Base-by-base conservation (phyloP, 2,329 filamentous ascomycete genomes). In the Penicillium janthinellum region DNA sequence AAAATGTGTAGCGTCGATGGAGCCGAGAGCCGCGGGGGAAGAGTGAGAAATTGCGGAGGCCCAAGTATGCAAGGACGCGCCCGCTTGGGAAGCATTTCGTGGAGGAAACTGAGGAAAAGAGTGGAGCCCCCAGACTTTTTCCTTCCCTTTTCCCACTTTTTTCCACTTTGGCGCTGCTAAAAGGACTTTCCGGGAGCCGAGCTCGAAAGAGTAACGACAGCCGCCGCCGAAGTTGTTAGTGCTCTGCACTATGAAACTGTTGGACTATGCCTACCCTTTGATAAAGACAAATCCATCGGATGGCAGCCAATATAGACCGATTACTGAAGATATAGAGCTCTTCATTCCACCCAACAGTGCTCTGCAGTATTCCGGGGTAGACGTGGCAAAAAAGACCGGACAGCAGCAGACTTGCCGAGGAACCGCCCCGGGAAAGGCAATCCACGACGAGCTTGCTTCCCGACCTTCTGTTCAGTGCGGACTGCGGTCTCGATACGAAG, bases 31-130 rank as follows among this genome's bases (percentile, higher is more conserved):
- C 61, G 61, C 64, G 62, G 61, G 62, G 59, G 58, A 62, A 64
- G 55, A 52, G 50, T 53, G 58, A 38, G 64, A 60, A 64, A 64
- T 67, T 67, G 66, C 66, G 66, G 66, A 70, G 70, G 59, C 61
- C 58, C 58, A 61, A 60, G 54, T 57, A 65, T 67, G 65, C 65
- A 67, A 67, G 65, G 65, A 65, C 64, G 64, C 49, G 22, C 22
- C n/a, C 17, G 14, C 8, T 15, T 52, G 49, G 49, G 37, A 38
- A 22, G 42, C 11, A 20, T 60, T 66, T 65, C 58, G 60, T 64
- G 63, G 63, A 64, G 28, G 28, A 31, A 31, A 4, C 4, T 8
- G 28, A 25, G 28, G 6, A 31, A 31, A 31, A 31, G 63, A 44
- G 63, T 64, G 61, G 60, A 61, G 56, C 50, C 59, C 64, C 64